Base-by-base conservation (phyloP, 371 early-diverging fungal genomes). In the Gilbertella persicaria region DNA sequence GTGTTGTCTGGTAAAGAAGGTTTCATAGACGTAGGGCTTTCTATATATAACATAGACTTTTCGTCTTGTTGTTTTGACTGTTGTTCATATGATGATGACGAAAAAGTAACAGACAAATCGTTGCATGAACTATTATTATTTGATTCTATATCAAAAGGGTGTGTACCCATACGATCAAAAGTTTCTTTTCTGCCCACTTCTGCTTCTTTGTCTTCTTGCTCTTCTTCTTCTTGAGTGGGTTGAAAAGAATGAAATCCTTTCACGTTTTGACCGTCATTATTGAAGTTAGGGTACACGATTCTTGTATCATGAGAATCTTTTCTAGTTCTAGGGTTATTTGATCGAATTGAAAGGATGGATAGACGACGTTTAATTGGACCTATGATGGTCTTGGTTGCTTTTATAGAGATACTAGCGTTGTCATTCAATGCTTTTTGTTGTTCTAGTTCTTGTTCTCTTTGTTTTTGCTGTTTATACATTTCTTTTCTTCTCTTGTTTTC, bases 401-500 rank as follows among this genome's bases (percentile, higher is more conserved):
- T 43, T 1, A 30, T 21, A 1, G 19, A 14, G 10, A 36, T 55
- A 21, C 40, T 46, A 16, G 41, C 46, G 13, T 14, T 33, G 5
- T 41, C 55, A 3, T 23, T 21, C 6, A 26, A 26, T 7, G 30
- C 2, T 8, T 23, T n/a, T n/a, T 50, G 38, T 17, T 49, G 37
- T 13, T 47, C 48, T 20, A 54, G 49, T 25, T 59, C 33, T 2
- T 37, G 40, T 13, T 35, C 35, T n/a, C 44, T 42, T 19, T 54
- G 28, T 30, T 41, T 48, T 28, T 55, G 38, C 36, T 43, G 50
- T 37, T 39, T 48, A 12, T 65, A 62, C 6, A 52, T 53, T 23
- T 75, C 66, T 35, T 58, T 64, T 43, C 60, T 47, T 16, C 58
- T 53, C n/a, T 55, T 52, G 44, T 71, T 71, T 14, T 50, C 64